Evolutionary conservation across 495 filamentous ascomycete genomes (phyloP).

Genomic region (Melanomma pulvis-pyrius): DNA sequence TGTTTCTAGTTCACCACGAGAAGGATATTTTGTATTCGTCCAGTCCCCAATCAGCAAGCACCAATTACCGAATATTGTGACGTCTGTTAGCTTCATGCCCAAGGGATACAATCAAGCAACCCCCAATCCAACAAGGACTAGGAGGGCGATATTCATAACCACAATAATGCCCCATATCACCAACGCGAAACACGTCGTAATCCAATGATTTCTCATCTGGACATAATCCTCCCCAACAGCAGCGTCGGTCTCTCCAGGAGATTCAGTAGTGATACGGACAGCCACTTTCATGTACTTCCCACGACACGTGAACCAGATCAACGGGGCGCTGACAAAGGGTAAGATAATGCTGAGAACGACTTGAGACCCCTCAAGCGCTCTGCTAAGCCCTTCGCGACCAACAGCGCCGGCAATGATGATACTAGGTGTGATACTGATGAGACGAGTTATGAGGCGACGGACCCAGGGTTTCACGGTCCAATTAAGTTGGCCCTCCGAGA

Average conservation of each 20-base stretch:
- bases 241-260: not conserved
- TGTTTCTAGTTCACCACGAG: too few relatives aligned
- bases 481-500: constrained; percentile 75
- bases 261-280: constrained; percentile 15
- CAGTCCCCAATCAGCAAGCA: too few relatives aligned
- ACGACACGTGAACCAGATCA: constrained; percentile 85
- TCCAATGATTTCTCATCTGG: constrained; percentile 45
- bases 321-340: constrained; percentile 78
- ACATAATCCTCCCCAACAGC: constrained; percentile 13
- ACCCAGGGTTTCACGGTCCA: constrained; percentile 74
- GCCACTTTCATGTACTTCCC: constrained; percentile 78
- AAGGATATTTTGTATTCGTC: too few relatives aligned
- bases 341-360: constrained; percentile 80
- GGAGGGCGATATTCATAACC: constrained; percentile 47
- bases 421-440: constrained; percentile 75
- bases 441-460: constrained; percentile 68
- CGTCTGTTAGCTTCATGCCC: too few relatives aligned
- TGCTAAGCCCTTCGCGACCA: constrained; percentile 68
- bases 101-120: constrained; percentile 23
- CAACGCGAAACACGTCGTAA: constrained; percentile 42
- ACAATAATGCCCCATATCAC: constrained; percentile 48
- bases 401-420: constrained; percentile 82
- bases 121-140: constrained; percentile 41
- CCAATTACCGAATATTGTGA: too few relatives aligned
- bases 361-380: constrained; percentile 76